Evolutionary conservation across 2,329 filamentous ascomycete species (phyloP), one percentile per base, ranked within the genome.

Genomic region (Tolypocladium endophyticum): DNA sequence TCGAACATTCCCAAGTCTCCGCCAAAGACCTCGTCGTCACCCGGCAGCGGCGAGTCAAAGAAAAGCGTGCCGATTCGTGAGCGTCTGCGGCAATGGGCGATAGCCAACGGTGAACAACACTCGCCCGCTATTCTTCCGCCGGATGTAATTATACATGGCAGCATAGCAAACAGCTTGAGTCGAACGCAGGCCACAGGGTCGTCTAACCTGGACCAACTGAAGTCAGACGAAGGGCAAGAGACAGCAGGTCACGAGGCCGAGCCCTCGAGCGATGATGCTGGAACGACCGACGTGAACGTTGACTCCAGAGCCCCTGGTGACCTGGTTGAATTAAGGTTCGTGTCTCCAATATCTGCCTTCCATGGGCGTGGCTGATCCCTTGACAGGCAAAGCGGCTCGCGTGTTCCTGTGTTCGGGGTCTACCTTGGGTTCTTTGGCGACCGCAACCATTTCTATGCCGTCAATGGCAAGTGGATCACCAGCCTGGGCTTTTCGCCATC

Each of bases 361-460:
- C 20, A 6, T 56, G 8, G 41, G 28, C 16, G 5, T 12, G 8
- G 28, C 43, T 60, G 36, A 60, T 28, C 14, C 11, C 9, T 9
- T 7, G 14, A 11, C 41, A 70, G 68, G 47, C 69, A 69, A 36
- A 64, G 70, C 11, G 69, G 72, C n/a, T 76, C 75, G 14, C 72
- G 79, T 33, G 70, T 77, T 25, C 77, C 79, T 5, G 62, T 82
- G 20, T 72, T 85, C 53, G 82, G 76, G 16, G 68, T 86, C 53
- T 83, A 79, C 63, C 71, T 86, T 9, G 81, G 81, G 18, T 76
- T 72, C 58, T 76, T 81, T 63, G 76, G 79, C 45, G 76, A 76
- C 23, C 72, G 77, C 50, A 74, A 82, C 63, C 81, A 84, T 67
- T 83, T 80, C 67, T 84, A 83, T 67, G 77, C 79, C 36, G 75